Evolutionary conservation across 371 early-diverging fungal species (phyloP), one percentile per base, ranked within the genome.

Genomic region (Scutellospora calospora): DNA sequence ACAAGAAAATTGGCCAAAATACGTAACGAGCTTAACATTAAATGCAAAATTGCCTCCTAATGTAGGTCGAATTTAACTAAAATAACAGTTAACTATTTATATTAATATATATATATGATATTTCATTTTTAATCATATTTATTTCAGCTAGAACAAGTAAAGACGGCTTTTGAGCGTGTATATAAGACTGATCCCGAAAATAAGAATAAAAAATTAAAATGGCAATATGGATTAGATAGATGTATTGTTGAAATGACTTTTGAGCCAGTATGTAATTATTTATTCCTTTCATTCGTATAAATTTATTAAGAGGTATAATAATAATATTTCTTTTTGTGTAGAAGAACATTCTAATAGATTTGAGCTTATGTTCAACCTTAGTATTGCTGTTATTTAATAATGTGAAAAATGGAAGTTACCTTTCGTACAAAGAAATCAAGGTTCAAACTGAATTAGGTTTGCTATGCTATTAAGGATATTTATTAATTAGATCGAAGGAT

Each of bases 121-220:
- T 2, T 57, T 22, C 25, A 22, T 22, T 57, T 57, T 57, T 57
- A 45, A 45, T 45, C 9, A 9, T 45, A 45, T 45, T 45, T 45
- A 12, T 45, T 45, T 45, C 45, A 45, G 45, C 45, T 45, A 45
- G 45, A 45, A 45, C 45, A 45, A 45, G 45, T 12, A 45, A 45
- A 45, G 11, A 11, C 5, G 12, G 45, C 45, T 45, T 45, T 45
- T 45, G 45, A 45, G 12, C 45, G 45, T 45, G 11, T 45, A 45
- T 45, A 57, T 57, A 57, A 22, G 11, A 22, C 25, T 57, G 57
- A 20, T 5, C 20, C 8, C 20, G 57, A 57, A 57, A 57, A 57
- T 57, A 57, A 57, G 22, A 57, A 57, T 57, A 57, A 57, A 57
- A 20, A 22, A 57, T 57, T 57, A 57, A 57, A 57, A 57, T 57